A percentile compares a stretch with the other conserved stretches of the same genome.
Conservation (phyloP, 495 filamentous ascomycete species). For the Podospora anserina region DNA sequence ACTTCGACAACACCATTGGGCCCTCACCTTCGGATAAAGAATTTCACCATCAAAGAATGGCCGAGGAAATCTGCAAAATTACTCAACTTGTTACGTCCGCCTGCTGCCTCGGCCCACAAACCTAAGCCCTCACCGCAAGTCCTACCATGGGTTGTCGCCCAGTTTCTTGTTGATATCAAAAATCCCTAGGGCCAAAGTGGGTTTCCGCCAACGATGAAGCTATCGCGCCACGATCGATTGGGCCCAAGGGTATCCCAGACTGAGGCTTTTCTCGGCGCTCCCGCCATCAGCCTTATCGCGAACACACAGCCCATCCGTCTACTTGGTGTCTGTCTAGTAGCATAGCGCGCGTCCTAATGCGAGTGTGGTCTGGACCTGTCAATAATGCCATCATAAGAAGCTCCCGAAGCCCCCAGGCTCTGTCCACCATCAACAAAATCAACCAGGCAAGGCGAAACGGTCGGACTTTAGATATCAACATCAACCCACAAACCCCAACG, state of each 20-base stretch:
- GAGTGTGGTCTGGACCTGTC: background rate
- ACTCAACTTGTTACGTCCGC: background rate
- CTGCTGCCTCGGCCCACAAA: background rate
- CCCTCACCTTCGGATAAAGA: background rate
- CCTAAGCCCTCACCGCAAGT: background rate
- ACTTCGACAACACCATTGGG: background rate
- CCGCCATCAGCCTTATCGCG: constrained; percentile 6
- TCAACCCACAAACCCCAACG: background rate
- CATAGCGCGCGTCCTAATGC: background rate
- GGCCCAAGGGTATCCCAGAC: background rate
- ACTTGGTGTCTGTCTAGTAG: constrained; percentile 1
- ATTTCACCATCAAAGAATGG: background rate
- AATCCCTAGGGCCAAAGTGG: background rate
- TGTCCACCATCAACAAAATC: background rate
- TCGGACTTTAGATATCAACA: background rate
- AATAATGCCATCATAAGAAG: background rate
- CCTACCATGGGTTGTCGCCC: background rate
- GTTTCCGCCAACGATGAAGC: background rate
- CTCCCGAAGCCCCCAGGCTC: background rate
- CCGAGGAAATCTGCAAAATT: constrained; percentile 1
- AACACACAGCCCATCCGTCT: background rate
- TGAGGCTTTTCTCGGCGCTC: background rate
- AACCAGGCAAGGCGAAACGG: background rate
- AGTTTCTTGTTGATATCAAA: background rate
- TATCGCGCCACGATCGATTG: constrained; percentile 1